Evolutionary conservation across 2,329 filamentous ascomycete species (phyloP).

Genomic region (Pseudogymnoascus sp.): DNA sequence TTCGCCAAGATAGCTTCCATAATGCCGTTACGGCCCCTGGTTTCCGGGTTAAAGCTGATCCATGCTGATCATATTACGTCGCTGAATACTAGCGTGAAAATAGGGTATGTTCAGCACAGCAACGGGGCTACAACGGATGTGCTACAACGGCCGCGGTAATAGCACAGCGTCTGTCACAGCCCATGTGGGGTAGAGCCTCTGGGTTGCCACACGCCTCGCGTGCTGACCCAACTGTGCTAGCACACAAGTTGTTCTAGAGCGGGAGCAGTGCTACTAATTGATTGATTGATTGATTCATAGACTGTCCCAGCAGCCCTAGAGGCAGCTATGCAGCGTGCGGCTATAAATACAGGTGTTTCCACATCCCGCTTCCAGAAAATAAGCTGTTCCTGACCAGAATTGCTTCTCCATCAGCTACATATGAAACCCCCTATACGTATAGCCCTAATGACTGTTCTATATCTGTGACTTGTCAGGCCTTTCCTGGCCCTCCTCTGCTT

Average conservation of each 20-base stretch:
- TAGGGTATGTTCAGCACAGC: neutral
- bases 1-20: neutral
- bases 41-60: too few species aligned
- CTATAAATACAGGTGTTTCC: conserved; percentile 6
- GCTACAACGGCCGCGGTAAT: neutral
- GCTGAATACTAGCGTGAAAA: neutral
- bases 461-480: conserved; percentile 19
- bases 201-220: neutral
- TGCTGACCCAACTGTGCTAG: neutral
- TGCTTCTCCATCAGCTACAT: conserved; percentile 10
- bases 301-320: too few species aligned
- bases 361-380: conserved; percentile 12
- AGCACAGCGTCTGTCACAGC: neutral
- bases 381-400: conserved; percentile 12
- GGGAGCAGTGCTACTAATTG: neutral
- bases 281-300: too few species aligned
- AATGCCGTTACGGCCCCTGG: neutral
- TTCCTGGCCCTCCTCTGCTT: conserved; percentile 20
- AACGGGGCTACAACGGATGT: neutral
- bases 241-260: neutral
- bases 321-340: too few species aligned
- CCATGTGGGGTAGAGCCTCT: neutral
- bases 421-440: conserved; percentile 8
- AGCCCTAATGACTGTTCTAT: conserved; percentile 21
- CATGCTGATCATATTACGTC: too few species aligned